These are phyloP conservation scores for Colletotrichum viniferum DNA, from an alignment of 2,329 filamentous ascomycete genomes.

Conservation along the genomic window DNA sequence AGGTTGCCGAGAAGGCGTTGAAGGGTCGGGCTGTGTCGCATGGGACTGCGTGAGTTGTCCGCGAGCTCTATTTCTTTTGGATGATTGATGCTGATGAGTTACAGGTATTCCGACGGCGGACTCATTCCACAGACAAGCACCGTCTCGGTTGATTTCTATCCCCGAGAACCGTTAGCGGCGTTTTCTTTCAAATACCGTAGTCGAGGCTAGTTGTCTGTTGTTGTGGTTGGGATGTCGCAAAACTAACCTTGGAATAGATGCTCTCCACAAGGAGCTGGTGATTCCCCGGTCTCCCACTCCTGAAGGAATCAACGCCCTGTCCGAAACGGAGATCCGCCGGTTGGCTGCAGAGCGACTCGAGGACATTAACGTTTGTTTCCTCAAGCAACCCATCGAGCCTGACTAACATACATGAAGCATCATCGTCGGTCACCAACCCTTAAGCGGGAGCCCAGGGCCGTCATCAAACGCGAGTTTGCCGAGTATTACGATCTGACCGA, in stretches of 20 bases:
- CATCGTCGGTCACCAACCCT: neutral
- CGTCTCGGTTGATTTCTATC: conserved; percentile 6
- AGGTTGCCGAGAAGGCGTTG: conserved; percentile 19
- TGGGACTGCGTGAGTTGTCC: conserved; percentile 20
- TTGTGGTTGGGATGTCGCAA: rapidly evolving
- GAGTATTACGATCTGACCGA: conserved; percentile 19
- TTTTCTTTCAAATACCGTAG: conserved; percentile 30
- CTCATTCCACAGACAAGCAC: neutral
- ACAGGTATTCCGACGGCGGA: conserved; percentile 11
- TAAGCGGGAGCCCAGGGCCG: conserved; percentile 4
- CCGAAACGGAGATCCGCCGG: conserved; percentile 15
- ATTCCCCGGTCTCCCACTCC: conserved; percentile 22
- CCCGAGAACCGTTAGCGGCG: neutral
- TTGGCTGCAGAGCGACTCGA: conserved; percentile 15
- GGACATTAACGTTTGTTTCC: conserved; percentile 3
- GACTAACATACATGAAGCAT: neutral
- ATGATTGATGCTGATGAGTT: neutral
- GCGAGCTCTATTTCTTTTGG: neutral
- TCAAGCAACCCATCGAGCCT: neutral
- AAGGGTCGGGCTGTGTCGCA: conserved; percentile 25
- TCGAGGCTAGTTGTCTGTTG: conserved; percentile 13
- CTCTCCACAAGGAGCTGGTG: conserved; percentile 24
- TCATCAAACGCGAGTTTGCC: conserved; percentile 15
- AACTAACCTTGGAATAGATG: conserved; percentile 14
- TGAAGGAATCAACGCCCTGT: conserved; percentile 9